These are phyloP conservation scores for Fagopyrum esculentum DNA, from an alignment of 148 eudicot genomes.

Conservation along the genomic window DNA sequence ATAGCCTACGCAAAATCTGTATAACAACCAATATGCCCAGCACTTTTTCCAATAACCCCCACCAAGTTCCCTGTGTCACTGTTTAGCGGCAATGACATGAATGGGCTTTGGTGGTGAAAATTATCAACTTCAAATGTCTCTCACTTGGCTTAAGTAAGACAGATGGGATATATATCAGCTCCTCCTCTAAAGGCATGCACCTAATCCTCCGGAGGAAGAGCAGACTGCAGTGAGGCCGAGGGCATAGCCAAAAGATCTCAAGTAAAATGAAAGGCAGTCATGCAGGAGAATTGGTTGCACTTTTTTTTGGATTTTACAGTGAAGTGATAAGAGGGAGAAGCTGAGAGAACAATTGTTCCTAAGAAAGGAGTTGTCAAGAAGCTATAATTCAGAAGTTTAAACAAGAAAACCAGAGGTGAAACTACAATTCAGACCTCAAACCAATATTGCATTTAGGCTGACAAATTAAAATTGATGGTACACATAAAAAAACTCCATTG, in stretches of 20 bases:
- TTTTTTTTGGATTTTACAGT: not conserved
- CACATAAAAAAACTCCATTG: slow-evolving; percentile 4
- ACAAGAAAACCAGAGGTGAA: not conserved
- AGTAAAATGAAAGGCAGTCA: not conserved
- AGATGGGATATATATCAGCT: not conserved
- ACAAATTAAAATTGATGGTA: not conserved
- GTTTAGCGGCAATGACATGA: not conserved
- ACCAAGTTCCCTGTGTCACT: not conserved
- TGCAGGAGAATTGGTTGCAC: not conserved
- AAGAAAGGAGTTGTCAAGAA: not conserved
- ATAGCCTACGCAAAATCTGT: not conserved
- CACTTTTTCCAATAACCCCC: not conserved
- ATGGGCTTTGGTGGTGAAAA: not conserved
- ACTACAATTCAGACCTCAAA: not conserved
- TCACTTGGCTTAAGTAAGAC: not conserved
- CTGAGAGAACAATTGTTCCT: not conserved
- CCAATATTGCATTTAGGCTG: not conserved
- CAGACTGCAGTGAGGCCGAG: not conserved
- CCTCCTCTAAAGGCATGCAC: not conserved
- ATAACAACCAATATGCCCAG: not conserved
- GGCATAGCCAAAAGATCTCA: not conserved
- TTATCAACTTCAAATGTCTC: not conserved
- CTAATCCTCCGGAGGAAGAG: not conserved
- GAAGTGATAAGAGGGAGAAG: not conserved
- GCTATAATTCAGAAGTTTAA: not conserved